Percentiles rank a stretch among this genome's conserved stretches.
Evolutionary conservation across 2,329 filamentous ascomycete genomes (phyloP).

Genomic region (Apiospora koreana): DNA sequence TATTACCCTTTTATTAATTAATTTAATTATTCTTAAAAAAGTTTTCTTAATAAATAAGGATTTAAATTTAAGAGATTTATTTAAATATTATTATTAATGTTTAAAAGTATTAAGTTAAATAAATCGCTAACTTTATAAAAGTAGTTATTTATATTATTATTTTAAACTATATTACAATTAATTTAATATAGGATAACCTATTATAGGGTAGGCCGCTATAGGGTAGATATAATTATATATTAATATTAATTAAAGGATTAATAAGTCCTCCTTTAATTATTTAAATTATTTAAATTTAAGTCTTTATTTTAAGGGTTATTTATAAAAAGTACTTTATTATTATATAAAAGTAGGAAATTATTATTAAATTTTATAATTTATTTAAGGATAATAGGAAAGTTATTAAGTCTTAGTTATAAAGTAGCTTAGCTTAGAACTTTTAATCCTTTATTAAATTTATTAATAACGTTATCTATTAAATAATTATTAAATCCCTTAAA

Average conservation of each 20-base stretch:
- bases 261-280: background rate
- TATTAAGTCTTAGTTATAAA: no score
- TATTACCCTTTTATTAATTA: no score
- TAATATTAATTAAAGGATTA: background rate
- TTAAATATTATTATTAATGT: no score
- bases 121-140: no score
- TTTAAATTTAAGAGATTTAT: background rate
- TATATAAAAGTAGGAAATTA: background rate
- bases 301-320: background rate
- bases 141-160: background rate
- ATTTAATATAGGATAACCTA: no score
- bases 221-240: background rate
- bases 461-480: background rate
- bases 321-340: background rate
- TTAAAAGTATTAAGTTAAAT: no score
- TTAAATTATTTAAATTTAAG: background rate
- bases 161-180: no score
- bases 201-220: background rate
- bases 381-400: background rate
- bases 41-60: background rate
- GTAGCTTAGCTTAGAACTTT: no score
- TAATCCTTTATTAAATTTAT: no score
- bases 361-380: no score
- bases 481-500: no score
- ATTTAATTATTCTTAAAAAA: no score